Evolutionary conservation across 2,329 filamentous ascomycete genomes (phyloP), one percentile per base, ranked within the genome.

Genomic region (Ceratocystis papillata): DNA sequence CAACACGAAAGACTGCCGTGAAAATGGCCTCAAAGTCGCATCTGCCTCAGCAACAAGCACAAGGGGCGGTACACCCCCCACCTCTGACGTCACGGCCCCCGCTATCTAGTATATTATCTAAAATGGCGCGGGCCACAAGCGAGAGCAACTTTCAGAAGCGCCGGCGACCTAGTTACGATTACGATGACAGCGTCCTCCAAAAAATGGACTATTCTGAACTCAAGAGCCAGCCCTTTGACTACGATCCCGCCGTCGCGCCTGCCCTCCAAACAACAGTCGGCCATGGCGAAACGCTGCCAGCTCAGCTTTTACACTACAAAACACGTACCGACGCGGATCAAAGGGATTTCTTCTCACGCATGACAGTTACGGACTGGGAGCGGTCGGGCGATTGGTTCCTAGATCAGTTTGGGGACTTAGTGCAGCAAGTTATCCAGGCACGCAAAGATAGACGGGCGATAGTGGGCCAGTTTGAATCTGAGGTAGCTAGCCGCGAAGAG

Each of bases 361-460:
- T 85, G 77, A 73, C 79, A 0, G 75, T 84, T 15, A 74, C 77
- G 17, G 83, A 85, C 64, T 85, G 83, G 83, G 82, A 85, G 69
- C 75, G 78, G 15, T 78, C 81, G 1, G 83, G 83, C 4, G 81
- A 84, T 69, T 85, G 83, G 83, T 83, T 85, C 66, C 74, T 83
- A 25, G 77, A 78, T 55, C 79, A 79, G 68, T 85, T 85, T 68
- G 74, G 77, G 6, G 75, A 75, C 2, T 73, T 85, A 53, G 77
- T 83, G 72, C 73, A 76, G 68, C 75, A 74, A 64, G 72, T 85
- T 68, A 78, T 77, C 67, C 75, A 78, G 63, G 76, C 79, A 22
- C 77, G 83, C 8, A 77, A 77, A 67, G 74, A 73, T 15, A 84
- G 83, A 73, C 77, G 83, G 62, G 72, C 74, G 50, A 74, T 79